Evolutionary conservation across 768 basidiomycete genomes (phyloP), one percentile per base, ranked within the genome.

Genomic region (Rhodosporidiobolus sp.): DNA sequence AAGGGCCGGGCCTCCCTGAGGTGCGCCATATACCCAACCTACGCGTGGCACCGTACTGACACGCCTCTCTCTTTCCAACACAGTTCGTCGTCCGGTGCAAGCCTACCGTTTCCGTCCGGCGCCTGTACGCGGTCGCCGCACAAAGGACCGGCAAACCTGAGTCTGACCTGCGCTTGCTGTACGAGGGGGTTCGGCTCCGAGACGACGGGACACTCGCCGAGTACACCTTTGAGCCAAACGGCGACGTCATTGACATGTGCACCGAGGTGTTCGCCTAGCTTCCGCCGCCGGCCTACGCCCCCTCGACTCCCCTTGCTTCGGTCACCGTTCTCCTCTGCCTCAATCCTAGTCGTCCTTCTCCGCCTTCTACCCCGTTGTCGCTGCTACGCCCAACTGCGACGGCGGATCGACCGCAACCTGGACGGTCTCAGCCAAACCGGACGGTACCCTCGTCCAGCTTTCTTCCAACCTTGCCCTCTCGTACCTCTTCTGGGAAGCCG

Each of bases 401-500:
- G 52, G 59, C 19, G 38, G 22, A 3, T 53, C 58, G 35, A 32
- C 50, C 12, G 52, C 35, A 19, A 17, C 20, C 28, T 84, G 84
- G 84, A 75, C 76, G 59, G 82, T 84, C 24, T 68, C 74, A 7
- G 79, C 81, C 1, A 65, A 69, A 26, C 58, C 76, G 11, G 78
- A 80, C 60, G 83, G 83, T 1, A 80, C 67, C 17, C 70, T 84
- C 65, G 75, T 76, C n/a, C 81, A 82, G 49, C 71, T 76, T 28
- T 53, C 65, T 0, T 80, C 80, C 11, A 78, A 79, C 1, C 58
- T 79, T 14, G 79, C 80, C 24, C 73, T 81, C 14, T 70, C 81
- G 22, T 83, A 82, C 70, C 77, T 83, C 30, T 83, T 81, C 73
- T 84, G 83, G 83, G 83, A 80, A 64, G 79, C 77, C 0, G 62